Evolutionary conservation across 176 grass and related monocot species (phyloP), one percentile per base, ranked within the genome.

Genomic region (Secale cereale): DNA sequence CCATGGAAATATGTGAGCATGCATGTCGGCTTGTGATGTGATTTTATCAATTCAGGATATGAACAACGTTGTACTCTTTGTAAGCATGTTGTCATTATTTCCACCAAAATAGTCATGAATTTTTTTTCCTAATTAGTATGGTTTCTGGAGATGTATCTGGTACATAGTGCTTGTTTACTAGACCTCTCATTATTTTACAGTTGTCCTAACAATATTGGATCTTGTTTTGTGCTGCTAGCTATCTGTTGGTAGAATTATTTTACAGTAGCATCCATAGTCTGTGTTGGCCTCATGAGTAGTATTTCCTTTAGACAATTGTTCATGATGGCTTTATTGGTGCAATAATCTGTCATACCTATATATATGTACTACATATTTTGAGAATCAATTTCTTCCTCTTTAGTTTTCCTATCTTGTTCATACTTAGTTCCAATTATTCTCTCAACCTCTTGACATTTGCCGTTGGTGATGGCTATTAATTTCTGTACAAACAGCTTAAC

Each of bases 1-100:
- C 52, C 78, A 52, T 45, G 46, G 22, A 59, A 72, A 63, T 20
- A 71, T 88, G 64, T 77, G 73, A 83, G 63, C 79, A 54, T 82
- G 65, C 27, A 65, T 86, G 83, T 54, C 8, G 72, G 70, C 30
- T 57, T 57, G 19, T 11, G 11, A 75, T 78, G 72, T 71, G 68
- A 48, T 88, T 65, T 68, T 41, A 26, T 57, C 17, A 52, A 52
- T 9, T 17, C 2, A 20, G 17, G 52, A 22, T n/a, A 16, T 70
- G 9, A 57, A 57, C 29, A 7, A 54, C 62, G 1, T 52, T 78
- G 57, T 41, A 39, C 17, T 45, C 74, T 76, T 67, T 19, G 1
- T 78, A 40, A 78, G n/a, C 27, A 57, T 22, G 54, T 29, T 4
- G 22, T 35, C 48, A 56, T 11, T 76, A 29, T 59, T 83, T 70